A percentile compares a stretch with the other conserved stretches of the same genome.
phyloP scores from a whole-genome alignment of 164 flowering plant genomes.

The Vitis rotundifolia region DNA sequence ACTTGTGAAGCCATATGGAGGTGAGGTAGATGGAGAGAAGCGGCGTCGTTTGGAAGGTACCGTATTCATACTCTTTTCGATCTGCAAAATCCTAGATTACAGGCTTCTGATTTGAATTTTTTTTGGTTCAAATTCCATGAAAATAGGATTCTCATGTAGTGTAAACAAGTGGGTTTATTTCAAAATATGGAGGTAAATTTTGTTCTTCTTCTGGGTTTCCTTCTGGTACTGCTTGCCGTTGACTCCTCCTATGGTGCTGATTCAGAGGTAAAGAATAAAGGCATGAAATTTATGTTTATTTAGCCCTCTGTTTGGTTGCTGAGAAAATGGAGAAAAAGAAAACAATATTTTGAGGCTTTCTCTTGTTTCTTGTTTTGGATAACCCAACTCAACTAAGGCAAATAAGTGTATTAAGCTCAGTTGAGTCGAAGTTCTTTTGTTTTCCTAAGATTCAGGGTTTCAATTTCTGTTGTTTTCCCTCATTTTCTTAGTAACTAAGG shows the following conservation, averaged over 20 bases:
- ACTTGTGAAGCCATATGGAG: not conserved
- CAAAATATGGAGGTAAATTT: conserved; percentile 26
- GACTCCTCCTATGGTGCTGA: conserved; percentile 22
- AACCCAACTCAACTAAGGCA: no score
- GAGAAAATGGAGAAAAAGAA: no score
- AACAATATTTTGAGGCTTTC: no score
- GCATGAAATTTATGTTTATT: not conserved
- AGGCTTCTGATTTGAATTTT: not conserved
- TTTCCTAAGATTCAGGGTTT: no score
- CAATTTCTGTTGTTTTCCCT: no score
- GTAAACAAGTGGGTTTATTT: conserved; percentile 12
- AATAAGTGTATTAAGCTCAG: no score
- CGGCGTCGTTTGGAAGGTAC: not conserved
- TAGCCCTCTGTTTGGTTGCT: no score
- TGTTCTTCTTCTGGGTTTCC: conserved; percentile 12
- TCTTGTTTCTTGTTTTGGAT: no score
- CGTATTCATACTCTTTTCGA: not conserved
- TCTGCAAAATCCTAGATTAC: not conserved
- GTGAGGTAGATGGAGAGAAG: not conserved
- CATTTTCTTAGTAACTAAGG: no score
- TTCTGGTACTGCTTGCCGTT: conserved; percentile 13
- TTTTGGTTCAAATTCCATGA: not conserved
- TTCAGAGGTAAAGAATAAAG: conserved; percentile 25
- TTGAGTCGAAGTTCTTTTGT: no score
- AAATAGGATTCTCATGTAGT: conserved; percentile 13